These are phyloP conservation scores for Ramicandelaber brevisporus DNA, from an alignment of 192 early-diverging fungal species.

Conservation along the genomic window DNA sequence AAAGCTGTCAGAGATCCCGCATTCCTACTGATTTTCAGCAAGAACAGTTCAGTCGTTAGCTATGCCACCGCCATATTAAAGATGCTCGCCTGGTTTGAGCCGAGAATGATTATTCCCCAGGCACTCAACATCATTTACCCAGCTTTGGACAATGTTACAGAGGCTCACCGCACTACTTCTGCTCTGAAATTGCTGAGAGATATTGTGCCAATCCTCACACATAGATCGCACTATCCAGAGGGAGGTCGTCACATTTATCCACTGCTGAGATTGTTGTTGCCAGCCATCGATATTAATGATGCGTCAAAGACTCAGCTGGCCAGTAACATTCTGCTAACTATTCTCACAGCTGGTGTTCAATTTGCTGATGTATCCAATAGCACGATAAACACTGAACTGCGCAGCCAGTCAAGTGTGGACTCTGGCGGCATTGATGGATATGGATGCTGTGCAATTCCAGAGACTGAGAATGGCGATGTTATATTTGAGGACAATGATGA, in stretches of 20 bases:
- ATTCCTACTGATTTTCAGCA: conserved; percentile 17
- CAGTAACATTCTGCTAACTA: too few relatives aligned
- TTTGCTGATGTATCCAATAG: conserved; percentile 4
- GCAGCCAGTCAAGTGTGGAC: too few relatives aligned
- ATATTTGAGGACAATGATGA: too few relatives aligned
- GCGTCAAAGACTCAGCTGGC: conserved; percentile 40
- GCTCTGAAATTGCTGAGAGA: conserved; percentile 49
- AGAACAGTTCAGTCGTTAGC: conserved; percentile 11
- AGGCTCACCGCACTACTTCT: conserved; percentile 74
- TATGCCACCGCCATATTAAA: conserved; percentile 17
- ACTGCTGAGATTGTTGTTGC: conserved; percentile 52
- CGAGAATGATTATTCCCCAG: conserved; percentile 48
- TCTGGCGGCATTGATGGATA: too few relatives aligned
- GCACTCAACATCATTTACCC: conserved; percentile 69
- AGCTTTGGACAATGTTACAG: conserved; percentile 38
- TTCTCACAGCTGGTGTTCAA: not conserved
- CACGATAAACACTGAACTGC: too few relatives aligned
- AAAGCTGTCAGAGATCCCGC: conserved; percentile 11
- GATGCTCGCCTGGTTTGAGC: conserved; percentile 32
- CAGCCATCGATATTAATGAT: conserved; percentile 88
- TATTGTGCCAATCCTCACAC: conserved; percentile 41
- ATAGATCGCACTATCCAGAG: conserved; percentile 47
- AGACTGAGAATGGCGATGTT: too few relatives aligned
- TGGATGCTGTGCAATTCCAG: too few relatives aligned
- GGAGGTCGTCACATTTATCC: conserved; percentile 60